Percentiles rank a stretch among this genome's conserved stretches.
Conservation (phyloP, 208 protist genomes). For the Phytomonas francai region DNA sequence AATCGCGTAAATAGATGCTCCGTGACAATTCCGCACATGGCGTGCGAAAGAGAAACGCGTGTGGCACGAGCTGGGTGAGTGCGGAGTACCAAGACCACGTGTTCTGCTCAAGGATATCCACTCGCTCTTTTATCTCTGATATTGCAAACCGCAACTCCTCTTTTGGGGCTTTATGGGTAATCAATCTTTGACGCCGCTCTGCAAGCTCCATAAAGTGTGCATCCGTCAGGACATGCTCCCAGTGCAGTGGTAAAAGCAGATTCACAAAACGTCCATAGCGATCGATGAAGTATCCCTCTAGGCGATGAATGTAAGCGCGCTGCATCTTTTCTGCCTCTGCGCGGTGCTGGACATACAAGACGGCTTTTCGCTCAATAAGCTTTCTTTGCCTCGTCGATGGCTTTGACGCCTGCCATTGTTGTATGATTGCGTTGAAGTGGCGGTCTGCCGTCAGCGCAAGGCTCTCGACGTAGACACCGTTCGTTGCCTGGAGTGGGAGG, state of each 20-base stretch:
- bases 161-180: constrained; percentile 12
- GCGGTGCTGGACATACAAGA: constrained; percentile 32
- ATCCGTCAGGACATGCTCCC: constrained; percentile 45
- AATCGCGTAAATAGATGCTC: constrained; percentile 21
- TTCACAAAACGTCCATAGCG: constrained; percentile 30
- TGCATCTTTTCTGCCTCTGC: constrained; percentile 20
- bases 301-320: constrained; percentile 23
- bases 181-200: constrained; percentile 16
- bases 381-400: constrained; percentile 6
- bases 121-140: constrained; percentile 16
- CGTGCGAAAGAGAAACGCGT: constrained; percentile 17
- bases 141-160: constrained; percentile 14
- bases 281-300: constrained; percentile 31
- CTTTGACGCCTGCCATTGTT: constrained; percentile 11
- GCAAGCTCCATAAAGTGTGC: constrained; percentile 24
- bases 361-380: constrained; percentile 24
- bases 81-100: constrained; percentile 29
- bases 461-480: constrained; percentile 40
- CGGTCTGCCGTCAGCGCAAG: constrained; percentile 38
- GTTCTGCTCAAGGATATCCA: constrained; percentile 27
- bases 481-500: constrained; percentile 27
- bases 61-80: constrained; percentile 13
- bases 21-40: constrained; percentile 15
- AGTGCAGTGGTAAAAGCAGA: constrained; percentile 43
- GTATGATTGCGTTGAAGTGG: constrained; percentile 28